Evolutionary conservation across 2,329 filamentous ascomycete species (phyloP).

Genomic region (Penicillium griseofulvum): DNA sequence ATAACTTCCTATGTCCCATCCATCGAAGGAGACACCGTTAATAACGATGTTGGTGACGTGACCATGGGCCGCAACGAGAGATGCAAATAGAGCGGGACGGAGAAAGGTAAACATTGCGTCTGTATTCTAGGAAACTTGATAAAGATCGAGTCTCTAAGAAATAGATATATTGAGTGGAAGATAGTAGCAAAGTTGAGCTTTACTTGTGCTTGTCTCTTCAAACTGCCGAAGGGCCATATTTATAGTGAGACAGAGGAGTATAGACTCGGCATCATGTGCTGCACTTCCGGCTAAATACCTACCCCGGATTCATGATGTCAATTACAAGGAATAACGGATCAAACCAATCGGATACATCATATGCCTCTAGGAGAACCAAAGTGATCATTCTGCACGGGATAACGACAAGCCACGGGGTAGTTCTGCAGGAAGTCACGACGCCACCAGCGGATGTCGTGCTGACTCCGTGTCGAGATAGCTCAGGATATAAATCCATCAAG

Average conservation of each 20-base stretch:
- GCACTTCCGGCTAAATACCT: background rate
- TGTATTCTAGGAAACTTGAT: background rate
- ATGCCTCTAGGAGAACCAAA: background rate
- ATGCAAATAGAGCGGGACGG: slow-evolving; percentile 22
- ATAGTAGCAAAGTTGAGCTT: background rate
- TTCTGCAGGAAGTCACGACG: background rate
- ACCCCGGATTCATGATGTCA: background rate
- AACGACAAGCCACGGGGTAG: background rate
- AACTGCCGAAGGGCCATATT: background rate
- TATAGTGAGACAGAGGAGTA: background rate
- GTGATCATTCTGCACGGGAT: background rate
- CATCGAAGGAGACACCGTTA: slow-evolving; percentile 36
- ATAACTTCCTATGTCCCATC: slow-evolving; percentile 37
- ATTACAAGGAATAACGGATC: too few relatives aligned
- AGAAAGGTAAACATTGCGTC: background rate
- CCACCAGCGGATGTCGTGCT: background rate
- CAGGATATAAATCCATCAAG: background rate
- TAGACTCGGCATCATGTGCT: too few relatives aligned
- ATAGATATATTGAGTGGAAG: background rate
- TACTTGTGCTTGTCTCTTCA: too few relatives aligned
- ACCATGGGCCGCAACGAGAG: slow-evolving; percentile 32
- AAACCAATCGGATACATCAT: background rate
- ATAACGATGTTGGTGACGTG: slow-evolving; percentile 40
- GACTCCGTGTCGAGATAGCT: background rate
- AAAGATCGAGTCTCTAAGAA: too few relatives aligned